Percentiles rank a stretch among this genome's conserved stretches.
phyloP scores from a whole-genome alignment of 228 moss, liverwort and hornwort genomes.

The Sphagnum magellanicum region DNA sequence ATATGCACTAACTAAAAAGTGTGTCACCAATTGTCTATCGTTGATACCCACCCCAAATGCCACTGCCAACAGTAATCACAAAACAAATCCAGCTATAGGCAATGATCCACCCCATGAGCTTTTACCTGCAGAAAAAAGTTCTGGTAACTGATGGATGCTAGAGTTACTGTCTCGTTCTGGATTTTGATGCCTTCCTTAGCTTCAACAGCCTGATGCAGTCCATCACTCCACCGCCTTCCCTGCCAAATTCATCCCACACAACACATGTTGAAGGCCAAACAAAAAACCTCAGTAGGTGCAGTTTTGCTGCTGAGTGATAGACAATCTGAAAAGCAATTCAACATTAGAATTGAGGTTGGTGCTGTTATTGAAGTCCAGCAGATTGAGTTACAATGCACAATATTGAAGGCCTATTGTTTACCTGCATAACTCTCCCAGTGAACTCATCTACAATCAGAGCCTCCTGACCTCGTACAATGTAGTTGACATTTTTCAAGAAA shows the following conservation, averaged over 20 bases:
- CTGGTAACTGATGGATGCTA: slow-evolving; percentile 94
- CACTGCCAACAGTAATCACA: background rate
- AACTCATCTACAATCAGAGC: slow-evolving; percentile 97
- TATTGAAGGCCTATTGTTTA: slow-evolving; percentile 4
- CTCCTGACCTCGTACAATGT: slow-evolving; percentile 80
- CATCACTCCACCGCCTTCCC: slow-evolving; percentile 97
- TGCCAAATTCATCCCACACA: slow-evolving; percentile 9
- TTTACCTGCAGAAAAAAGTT: slow-evolving; percentile 89
- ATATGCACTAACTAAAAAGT: no score
- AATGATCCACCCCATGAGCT: background rate
- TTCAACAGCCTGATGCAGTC: slow-evolving; percentile 97
- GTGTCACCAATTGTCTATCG: no score
- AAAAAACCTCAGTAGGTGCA: background rate
- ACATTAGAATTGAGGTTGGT: no score
- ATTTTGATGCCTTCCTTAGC: slow-evolving; percentile 87
- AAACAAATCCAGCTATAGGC: background rate
- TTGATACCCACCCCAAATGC: background rate
- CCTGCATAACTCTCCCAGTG: slow-evolving; percentile 98
- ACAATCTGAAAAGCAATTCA: no score
- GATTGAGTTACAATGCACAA: no score
- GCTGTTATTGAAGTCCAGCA: no score
- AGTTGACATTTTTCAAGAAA: slow-evolving; percentile 82
- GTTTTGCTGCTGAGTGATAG: no score
- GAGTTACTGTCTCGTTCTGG: slow-evolving; percentile 93
- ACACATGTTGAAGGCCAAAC: background rate